A percentile compares a stretch with the other conserved stretches of the same genome.
Conservation (phyloP, 2,329 filamentous ascomycete genomes). For the Aspergillus pseudotamarii region DNA sequence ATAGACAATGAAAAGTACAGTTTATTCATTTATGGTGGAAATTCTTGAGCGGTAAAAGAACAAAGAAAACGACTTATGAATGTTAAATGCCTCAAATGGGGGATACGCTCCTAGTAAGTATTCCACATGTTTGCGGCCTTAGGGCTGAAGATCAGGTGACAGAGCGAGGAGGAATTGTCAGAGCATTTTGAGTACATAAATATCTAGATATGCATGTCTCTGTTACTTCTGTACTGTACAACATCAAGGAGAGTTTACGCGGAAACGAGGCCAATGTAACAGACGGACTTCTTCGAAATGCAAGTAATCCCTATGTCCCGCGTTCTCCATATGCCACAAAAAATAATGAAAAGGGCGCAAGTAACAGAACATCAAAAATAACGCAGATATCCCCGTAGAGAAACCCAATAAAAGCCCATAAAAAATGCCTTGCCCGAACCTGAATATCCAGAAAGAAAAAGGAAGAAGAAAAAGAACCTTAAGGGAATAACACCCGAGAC, state of each 20-base stretch:
- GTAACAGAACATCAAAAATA: background rate
- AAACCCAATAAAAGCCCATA: slow-evolving; percentile 21
- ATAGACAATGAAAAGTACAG: background rate
- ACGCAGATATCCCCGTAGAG: slow-evolving; percentile 1
- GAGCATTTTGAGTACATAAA: background rate
- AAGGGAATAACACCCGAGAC: slow-evolving; percentile 11
- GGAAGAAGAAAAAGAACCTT: slow-evolving; percentile 12
- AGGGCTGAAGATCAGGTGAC: background rate
- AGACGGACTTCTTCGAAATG: background rate
- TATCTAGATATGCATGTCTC: background rate
- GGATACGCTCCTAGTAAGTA: too few relatives aligned
- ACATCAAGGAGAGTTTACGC: background rate
- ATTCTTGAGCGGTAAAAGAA: too few relatives aligned
- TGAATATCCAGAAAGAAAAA: slow-evolving; percentile 18
- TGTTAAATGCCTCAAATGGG: too few relatives aligned
- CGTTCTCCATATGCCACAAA: background rate
- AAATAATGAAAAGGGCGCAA: background rate
- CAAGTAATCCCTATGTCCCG: background rate
- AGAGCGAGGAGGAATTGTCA: too few relatives aligned
- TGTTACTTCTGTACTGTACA: slow-evolving; percentile 1
- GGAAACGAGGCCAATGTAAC: background rate
- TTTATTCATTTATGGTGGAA: too few relatives aligned
- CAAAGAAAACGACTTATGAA: too few relatives aligned
- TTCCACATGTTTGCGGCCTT: background rate
- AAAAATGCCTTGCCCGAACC: slow-evolving; percentile 22